phyloP scores from a whole-genome alignment of 2,329 filamentous ascomycete genomes.

The Apiospora rasikravindrae region DNA sequence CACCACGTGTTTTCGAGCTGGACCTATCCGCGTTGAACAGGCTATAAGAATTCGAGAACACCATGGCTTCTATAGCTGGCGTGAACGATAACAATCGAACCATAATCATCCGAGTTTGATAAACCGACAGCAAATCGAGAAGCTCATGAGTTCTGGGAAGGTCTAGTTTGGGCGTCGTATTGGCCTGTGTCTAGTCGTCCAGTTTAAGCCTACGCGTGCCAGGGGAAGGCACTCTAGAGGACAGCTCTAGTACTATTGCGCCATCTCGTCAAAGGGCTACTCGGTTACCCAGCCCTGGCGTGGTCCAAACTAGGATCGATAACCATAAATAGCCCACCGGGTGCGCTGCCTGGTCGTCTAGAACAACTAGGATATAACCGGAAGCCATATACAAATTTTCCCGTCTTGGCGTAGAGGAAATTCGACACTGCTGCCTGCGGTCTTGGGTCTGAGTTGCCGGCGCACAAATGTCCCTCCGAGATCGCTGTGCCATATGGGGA shows the following conservation, averaged over 20 bases:
- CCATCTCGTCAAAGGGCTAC: background rate
- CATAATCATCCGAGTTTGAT: background rate
- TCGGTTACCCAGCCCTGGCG: background rate
- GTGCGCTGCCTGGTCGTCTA: background rate
- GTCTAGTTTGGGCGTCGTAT: background rate
- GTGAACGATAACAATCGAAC: background rate
- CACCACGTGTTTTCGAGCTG: background rate
- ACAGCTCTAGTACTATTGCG: background rate
- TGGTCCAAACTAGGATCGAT: background rate
- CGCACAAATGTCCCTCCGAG: background rate
- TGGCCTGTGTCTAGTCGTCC: no score
- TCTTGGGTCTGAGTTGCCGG: background rate
- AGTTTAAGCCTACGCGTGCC: background rate
- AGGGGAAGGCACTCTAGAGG: background rate
- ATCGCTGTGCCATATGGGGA: background rate
- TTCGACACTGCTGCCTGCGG: background rate
- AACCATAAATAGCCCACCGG: background rate
- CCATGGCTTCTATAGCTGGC: background rate
- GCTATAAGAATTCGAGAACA: background rate
- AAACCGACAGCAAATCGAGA: background rate
- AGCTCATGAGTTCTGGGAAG: background rate
- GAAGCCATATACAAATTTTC: background rate
- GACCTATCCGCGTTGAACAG: background rate
- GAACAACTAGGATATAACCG: background rate
- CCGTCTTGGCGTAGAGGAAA: background rate